phyloP scores from a whole-genome alignment of 2,329 filamentous ascomycete genomes.

The Aspergillus sp. region DNA sequence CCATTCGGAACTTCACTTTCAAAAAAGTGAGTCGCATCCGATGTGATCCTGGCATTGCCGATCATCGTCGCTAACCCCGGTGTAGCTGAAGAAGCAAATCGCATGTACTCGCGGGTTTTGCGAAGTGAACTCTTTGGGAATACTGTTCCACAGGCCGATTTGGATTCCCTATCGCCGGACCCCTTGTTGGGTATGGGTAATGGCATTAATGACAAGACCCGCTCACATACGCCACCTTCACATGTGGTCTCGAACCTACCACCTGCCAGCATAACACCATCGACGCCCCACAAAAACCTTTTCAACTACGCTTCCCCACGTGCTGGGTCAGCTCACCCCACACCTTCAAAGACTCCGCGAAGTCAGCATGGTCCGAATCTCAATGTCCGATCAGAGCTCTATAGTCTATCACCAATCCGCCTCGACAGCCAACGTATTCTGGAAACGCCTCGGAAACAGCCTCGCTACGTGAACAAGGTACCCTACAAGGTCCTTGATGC shows the following conservation, averaged over 20 bases:
- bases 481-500: slow-evolving; percentile 98
- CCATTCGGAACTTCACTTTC: slow-evolving; percentile 89
- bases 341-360: slow-evolving; percentile 84
- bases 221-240: slow-evolving; percentile 79
- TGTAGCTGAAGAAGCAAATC: slow-evolving; percentile 86
- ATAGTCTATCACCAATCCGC: slow-evolving; percentile 91
- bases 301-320: slow-evolving; percentile 84
- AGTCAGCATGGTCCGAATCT: slow-evolving; percentile 85
- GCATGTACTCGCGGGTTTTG: slow-evolving; percentile 84
- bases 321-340: slow-evolving; percentile 77
- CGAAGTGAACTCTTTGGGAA: slow-evolving; percentile 90
- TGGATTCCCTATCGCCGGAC: slow-evolving; percentile 64
- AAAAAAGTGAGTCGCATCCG: slow-evolving; percentile 68
- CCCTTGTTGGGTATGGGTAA: slow-evolving; percentile 49
- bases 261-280: slow-evolving; percentile 75
- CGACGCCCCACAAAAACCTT: slow-evolving; percentile 95
- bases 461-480: slow-evolving; percentile 89
- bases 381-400: slow-evolving; percentile 87
- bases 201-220: slow-evolving; percentile 63
- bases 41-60: slow-evolving; percentile 10
- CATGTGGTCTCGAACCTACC: slow-evolving; percentile 66
- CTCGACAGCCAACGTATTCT: slow-evolving; percentile 93
- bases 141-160: slow-evolving; percentile 78
- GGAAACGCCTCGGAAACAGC: slow-evolving; percentile 83
- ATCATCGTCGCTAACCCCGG: slow-evolving; percentile 17